Evolutionary conservation across 805 yeast genomes (phyloP), one percentile per base, ranked within the genome.

Genomic region (Starmera dryadoides): DNA sequence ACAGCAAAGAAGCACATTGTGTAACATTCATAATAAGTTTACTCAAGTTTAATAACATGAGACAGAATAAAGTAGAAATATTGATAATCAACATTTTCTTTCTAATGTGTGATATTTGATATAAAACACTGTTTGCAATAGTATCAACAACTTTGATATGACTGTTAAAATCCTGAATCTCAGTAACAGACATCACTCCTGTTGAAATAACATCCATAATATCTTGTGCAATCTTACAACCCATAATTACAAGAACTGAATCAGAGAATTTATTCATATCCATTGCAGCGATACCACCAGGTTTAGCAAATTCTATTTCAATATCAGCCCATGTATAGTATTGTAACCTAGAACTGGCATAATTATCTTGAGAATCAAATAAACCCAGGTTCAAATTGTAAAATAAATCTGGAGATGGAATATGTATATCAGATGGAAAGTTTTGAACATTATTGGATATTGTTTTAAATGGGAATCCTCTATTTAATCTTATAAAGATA

Each of bases 391-490:
- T 55, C 26, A 33, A 18, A 30, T 55, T 50, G 38, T 40, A 47
- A 10, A 36, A 35, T 2, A 45, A 19, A 36, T 55, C 59, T 25
- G 53, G 44, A 22, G 37, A 40, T 10, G 73, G 73, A 17, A 67
- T 38, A 21, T 65, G 63, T 38, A 67, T 23, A 15, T 53, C 48
- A 3, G 39, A 41, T 3, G 67, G 64, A 37, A 64, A 58, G 18
- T 46, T 44, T 33, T 65, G 41, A 23, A 52, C 18, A 15, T 44
- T 39, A 8, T 43, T 43, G 11, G 50, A 38, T 6, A 42, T 23
- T 22, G 39, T 36, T 6, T 44, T 40, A 41, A 57, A 65, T n/a
- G 71, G 69, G 36, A 50, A 52, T 1, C 69, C 70, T 44, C 56
- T 48, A 45, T 58, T 55, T 20, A 62, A 40, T 42, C 69, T 52